phyloP scores from a whole-genome alignment of 2,329 filamentous ascomycete species.

The Leptographium lundbergii region DNA sequence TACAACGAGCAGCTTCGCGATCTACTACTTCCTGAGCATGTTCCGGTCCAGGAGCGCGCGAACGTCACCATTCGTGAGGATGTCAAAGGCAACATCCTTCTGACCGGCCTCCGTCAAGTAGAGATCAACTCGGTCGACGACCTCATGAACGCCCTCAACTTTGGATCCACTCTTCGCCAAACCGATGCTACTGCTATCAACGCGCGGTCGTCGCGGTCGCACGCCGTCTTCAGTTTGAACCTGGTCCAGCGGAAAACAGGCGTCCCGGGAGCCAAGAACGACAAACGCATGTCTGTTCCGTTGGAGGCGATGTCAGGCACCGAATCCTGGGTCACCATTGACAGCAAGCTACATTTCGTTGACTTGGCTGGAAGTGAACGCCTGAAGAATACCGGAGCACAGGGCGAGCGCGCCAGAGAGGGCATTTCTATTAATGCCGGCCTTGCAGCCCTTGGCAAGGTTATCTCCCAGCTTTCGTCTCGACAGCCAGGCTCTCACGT shows the following conservation, averaged over 20 bases:
- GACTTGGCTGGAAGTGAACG: constrained; percentile 94
- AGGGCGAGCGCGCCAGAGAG: constrained; percentile 86
- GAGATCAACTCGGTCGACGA: constrained; percentile 88
- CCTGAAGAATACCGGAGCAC: constrained; percentile 91
- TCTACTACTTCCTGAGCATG: constrained; percentile 66
- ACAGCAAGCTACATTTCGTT: constrained; percentile 98
- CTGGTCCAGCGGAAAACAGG: constrained; percentile 72
- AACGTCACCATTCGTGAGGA: constrained; percentile 90
- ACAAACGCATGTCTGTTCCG: constrained; percentile 82
- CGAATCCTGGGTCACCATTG: constrained; percentile 65
- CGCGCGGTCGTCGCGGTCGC: constrained; percentile 91
- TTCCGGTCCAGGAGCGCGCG: constrained; percentile 55
- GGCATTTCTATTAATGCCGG: constrained; percentile 98
- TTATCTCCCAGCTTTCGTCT: constrained; percentile 94
- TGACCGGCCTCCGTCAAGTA: constrained; percentile 80
- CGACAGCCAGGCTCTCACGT: constrained; percentile 79
- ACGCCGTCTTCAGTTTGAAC: constrained; percentile 94
- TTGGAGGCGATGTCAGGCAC: constrained; percentile 64
- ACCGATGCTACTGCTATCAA: constrained; percentile 97
- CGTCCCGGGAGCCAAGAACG: constrained; percentile 37
- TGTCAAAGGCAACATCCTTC: constrained; percentile 81
- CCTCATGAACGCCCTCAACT: constrained; percentile 75
- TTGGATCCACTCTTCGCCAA: constrained; percentile 87
- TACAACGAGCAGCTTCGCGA: constrained; percentile 96
- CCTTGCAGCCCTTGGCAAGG: constrained; percentile 87